Evolutionary conservation across 805 yeast species (phyloP).

Genomic region (Hyphopichia homilentoma): DNA sequence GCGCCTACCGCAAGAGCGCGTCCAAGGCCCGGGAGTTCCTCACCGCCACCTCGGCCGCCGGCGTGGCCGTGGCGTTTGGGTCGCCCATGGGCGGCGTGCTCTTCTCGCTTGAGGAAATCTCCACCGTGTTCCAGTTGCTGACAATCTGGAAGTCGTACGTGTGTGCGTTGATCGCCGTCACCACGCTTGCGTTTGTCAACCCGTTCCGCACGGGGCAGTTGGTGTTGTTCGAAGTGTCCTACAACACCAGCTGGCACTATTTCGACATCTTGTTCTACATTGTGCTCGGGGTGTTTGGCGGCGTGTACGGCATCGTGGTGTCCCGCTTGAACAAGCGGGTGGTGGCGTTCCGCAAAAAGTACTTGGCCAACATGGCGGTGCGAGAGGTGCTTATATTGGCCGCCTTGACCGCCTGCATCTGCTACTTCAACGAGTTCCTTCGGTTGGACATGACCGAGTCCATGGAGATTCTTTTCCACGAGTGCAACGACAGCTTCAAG

Average conservation of each 20-base stretch:
- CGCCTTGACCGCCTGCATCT: constrained; percentile 64
- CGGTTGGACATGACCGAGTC: constrained; percentile 91
- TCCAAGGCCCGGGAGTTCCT: constrained; percentile 55
- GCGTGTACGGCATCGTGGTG: constrained; percentile 78
- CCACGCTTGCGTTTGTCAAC: constrained; percentile 72
- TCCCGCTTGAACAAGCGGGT: constrained; percentile 71
- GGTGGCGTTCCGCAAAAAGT: constrained; percentile 73
- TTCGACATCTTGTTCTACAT: constrained; percentile 81
- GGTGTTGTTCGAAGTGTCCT: constrained; percentile 87
- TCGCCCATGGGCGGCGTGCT: constrained; percentile 95
- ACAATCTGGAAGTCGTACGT: constrained; percentile 91
- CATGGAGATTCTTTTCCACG: constrained; percentile 86
- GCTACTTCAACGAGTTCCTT: constrained; percentile 81
- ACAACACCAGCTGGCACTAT: constrained; percentile 81
- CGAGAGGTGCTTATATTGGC: constrained; percentile 72
- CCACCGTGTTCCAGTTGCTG: constrained; percentile 65
- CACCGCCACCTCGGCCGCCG: constrained; percentile 94
- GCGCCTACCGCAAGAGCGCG: constrained; percentile 42
- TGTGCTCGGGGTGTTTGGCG: constrained; percentile 85
- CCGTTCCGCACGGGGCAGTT: constrained; percentile 95
- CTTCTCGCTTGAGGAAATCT: constrained; percentile 88
- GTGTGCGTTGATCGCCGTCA: constrained; percentile 84
- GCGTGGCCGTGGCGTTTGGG: constrained; percentile 98
- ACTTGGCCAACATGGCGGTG: constrained; percentile 53
- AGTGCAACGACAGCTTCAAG: constrained; percentile 55